These are phyloP conservation scores for Didymella exigua DNA, from an alignment of 2,329 filamentous ascomycete genomes.

Conservation along the genomic window DNA sequence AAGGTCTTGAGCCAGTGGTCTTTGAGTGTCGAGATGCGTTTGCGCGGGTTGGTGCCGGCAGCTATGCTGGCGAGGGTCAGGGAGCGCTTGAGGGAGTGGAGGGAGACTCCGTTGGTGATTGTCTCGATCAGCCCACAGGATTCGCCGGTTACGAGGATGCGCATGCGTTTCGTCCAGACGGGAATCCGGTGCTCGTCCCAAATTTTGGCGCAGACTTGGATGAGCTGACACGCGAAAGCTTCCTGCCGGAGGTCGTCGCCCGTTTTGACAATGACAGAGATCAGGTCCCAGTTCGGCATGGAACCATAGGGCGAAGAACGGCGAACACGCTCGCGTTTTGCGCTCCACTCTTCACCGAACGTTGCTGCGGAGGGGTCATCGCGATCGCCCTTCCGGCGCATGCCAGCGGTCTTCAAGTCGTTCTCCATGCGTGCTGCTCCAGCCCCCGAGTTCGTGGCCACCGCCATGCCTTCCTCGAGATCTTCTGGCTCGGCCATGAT, in stretches of 20 bases:
- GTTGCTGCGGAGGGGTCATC: slow-evolving; percentile 86
- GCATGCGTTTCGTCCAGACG: slow-evolving; percentile 90
- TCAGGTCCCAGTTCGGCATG: slow-evolving; percentile 88
- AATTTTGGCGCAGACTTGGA: slow-evolving; percentile 79
- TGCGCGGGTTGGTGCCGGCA: slow-evolving; percentile 72
- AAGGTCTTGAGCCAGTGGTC: slow-evolving; percentile 84
- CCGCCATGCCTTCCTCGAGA: slow-evolving; percentile 61
- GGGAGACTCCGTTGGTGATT: slow-evolving; percentile 85
- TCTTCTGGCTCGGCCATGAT: slow-evolving; percentile 58
- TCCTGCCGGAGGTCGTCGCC: slow-evolving; percentile 83
- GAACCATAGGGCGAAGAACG: slow-evolving; percentile 84
- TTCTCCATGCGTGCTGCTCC: slow-evolving; percentile 87
- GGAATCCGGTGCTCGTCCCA: slow-evolving; percentile 75
- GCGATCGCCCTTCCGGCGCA: slow-evolving; percentile 79
- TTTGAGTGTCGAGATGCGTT: slow-evolving; percentile 77
- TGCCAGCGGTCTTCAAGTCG: slow-evolving; percentile 82
- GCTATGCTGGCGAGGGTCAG: slow-evolving; percentile 77
- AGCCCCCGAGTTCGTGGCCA: slow-evolving; percentile 68
- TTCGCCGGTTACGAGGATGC: slow-evolving; percentile 83
- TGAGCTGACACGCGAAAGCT: slow-evolving; percentile 85
- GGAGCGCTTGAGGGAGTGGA: slow-evolving; percentile 83
- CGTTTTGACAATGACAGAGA: slow-evolving; percentile 88
- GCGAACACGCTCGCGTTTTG: slow-evolving; percentile 82
- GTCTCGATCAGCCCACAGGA: slow-evolving; percentile 85
- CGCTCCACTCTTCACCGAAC: slow-evolving; percentile 84